Percentiles rank a stretch among this genome's conserved stretches.
Conservation (phyloP, 208 protist genomes). For the Wallacemonas sp. region DNA sequence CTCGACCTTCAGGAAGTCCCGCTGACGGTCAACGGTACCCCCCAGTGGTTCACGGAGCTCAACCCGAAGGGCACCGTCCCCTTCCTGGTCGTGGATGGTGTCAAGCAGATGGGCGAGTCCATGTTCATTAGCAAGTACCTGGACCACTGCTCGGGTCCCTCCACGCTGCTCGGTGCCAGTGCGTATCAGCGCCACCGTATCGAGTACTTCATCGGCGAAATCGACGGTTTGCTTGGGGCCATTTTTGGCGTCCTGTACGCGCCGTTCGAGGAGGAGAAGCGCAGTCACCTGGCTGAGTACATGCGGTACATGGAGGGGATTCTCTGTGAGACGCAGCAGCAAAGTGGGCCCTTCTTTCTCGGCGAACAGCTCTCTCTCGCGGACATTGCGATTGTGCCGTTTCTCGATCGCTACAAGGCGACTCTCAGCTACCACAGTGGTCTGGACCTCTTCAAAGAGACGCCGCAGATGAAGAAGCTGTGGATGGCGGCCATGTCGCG, state of each 20-base stretch:
- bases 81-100: slow-evolving; percentile 5
- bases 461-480: slow-evolving; percentile 7
- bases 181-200: slow-evolving; percentile 7
- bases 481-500: slow-evolving; percentile 7
- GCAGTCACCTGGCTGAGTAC: slow-evolving; percentile 1
- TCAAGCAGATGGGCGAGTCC: slow-evolving; percentile 4
- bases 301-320: slow-evolving; percentile 10
- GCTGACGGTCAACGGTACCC: neutral
- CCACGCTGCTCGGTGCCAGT: neutral
- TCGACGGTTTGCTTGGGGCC: neutral
- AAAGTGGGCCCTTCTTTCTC: slow-evolving; percentile 34
- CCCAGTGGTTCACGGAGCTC: slow-evolving; percentile 14
- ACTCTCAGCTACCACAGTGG: slow-evolving; percentile 4
- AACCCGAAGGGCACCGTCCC: slow-evolving; percentile 14
- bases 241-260: slow-evolving; percentile 5
- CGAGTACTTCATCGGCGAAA: slow-evolving; percentile 13
- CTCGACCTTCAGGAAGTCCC: slow-evolving; percentile 6
- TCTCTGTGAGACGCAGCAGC: slow-evolving; percentile 2
- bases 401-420: slow-evolving; percentile 26
- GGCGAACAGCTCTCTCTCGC: slow-evolving; percentile 25
- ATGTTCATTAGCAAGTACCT: slow-evolving; percentile 18
- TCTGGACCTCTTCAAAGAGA: slow-evolving; percentile 5
- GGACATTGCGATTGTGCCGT: slow-evolving; percentile 33
- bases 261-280: slow-evolving; percentile 8
- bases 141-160: slow-evolving; percentile 12